Evolutionary conservation across 805 yeast species (phyloP).

Genomic region (Kodamaea neixiangensis): DNA sequence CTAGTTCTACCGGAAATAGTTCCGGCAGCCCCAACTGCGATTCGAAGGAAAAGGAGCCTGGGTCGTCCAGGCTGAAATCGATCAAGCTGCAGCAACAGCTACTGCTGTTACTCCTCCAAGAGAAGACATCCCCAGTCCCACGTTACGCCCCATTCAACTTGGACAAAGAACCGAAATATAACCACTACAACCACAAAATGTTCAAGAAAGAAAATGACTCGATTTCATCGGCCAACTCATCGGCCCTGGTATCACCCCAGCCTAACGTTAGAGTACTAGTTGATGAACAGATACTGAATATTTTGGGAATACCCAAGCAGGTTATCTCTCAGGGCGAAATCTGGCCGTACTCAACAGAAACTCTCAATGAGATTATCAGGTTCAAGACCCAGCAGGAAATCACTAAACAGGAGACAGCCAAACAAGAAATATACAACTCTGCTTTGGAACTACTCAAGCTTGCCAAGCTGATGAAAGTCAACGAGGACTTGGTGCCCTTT

Average conservation of each 20-base stretch:
- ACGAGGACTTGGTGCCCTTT: slow-evolving; percentile 37
- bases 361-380: slow-evolving; percentile 36
- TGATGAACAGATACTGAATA: slow-evolving; percentile 13
- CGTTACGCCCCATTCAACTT: slow-evolving; percentile 10
- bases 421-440: slow-evolving; percentile 30
- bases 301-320: slow-evolving; percentile 24
- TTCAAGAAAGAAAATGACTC: not conserved
- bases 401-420: slow-evolving; percentile 39
- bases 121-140: slow-evolving; percentile 9
- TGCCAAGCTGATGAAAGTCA: slow-evolving; percentile 34
- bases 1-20: slow-evolving; percentile 9
- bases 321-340: slow-evolving; percentile 12
- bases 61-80: not conserved
- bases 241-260: slow-evolving; percentile 8
- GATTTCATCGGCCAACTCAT: slow-evolving; percentile 2
- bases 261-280: slow-evolving; percentile 4
- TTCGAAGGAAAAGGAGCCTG: slow-evolving; percentile 1
- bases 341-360: slow-evolving; percentile 37
- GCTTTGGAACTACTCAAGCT: slow-evolving; percentile 39
- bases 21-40: slow-evolving; percentile 4
- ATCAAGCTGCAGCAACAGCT: not conserved
- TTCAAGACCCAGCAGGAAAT: slow-evolving; percentile 45
- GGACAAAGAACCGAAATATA: slow-evolving; percentile 5
- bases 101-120: not conserved
- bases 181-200: slow-evolving; percentile 10